A percentile compares a stretch with the other conserved stretches of the same genome.
Conservation (phyloP, 2,329 filamentous ascomycete genomes). For the Trichoderma aggressivum region DNA sequence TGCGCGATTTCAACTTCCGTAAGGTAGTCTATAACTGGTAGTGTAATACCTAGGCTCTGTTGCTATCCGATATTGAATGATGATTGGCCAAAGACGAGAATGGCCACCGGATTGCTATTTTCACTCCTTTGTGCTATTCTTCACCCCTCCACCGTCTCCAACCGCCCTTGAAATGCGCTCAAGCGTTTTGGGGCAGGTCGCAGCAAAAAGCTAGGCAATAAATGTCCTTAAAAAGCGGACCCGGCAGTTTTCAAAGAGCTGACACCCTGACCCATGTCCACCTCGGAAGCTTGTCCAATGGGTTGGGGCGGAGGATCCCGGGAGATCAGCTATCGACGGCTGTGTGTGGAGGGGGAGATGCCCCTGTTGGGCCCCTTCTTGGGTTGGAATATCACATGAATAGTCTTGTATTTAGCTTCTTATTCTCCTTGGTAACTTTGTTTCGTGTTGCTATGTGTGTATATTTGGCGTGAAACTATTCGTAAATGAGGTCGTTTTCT, state of each 20-base stretch:
- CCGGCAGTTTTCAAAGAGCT: neutral
- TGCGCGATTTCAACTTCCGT: no score
- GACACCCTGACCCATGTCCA: neutral
- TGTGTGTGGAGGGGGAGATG: neutral
- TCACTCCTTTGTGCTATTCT: neutral
- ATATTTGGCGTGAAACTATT: neutral
- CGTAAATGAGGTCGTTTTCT: neutral
- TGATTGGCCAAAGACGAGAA: neutral
- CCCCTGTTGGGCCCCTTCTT: neutral
- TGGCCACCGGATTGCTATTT: neutral
- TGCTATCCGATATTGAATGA: no score
- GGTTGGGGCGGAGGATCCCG: neutral
- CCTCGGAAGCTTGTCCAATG: neutral
- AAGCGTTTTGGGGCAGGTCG: neutral
- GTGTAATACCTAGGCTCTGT: no score
- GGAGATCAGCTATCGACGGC: neutral
- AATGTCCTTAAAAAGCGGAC: neutral
- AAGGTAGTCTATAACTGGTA: no score
- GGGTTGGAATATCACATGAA: neutral
- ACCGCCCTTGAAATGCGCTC: neutral
- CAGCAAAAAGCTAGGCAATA: neutral
- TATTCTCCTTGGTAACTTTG: neutral
- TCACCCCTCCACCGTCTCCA: neutral
- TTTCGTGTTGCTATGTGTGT: neutral
- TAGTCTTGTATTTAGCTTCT: neutral